Evolutionary conservation across 441 rosid genomes (phyloP).

Genomic region (Daphne laureola): DNA sequence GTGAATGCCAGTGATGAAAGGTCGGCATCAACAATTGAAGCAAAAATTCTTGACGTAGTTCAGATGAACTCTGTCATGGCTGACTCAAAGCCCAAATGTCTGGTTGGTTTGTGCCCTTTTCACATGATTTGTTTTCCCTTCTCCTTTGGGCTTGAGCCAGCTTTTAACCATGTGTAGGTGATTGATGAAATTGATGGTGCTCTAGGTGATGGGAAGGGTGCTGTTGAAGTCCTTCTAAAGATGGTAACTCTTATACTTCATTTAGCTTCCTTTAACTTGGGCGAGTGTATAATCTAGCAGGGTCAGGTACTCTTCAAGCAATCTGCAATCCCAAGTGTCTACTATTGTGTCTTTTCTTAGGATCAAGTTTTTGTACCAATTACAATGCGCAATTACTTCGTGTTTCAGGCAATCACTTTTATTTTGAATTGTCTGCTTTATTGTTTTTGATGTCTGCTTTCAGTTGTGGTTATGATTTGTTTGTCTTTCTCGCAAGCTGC

Average conservation of each 20-base stretch:
- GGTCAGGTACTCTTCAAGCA: neutral
- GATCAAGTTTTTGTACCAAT: neutral
- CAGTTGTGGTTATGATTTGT: neutral
- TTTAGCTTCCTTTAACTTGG: conserved; percentile 8
- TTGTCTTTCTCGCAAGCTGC: no score
- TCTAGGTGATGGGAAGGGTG: conserved; percentile 97
- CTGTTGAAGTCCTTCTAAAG: conserved; percentile 84
- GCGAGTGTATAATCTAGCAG: neutral
- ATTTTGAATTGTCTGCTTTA: neutral
- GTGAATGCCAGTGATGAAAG: conserved; percentile 98
- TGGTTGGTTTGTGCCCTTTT: conserved; percentile 41
- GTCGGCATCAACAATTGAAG: conserved; percentile 73
- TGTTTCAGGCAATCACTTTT: conserved; percentile 10
- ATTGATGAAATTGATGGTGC: conserved; percentile 99
- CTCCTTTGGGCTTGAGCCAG: conserved; percentile 13
- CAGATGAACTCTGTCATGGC: conserved; percentile 95
- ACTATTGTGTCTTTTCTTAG: neutral
- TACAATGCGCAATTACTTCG: conserved; percentile 4
- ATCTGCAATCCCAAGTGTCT: neutral
- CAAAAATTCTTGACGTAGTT: conserved; percentile 93
- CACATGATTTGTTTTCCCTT: conserved; percentile 11
- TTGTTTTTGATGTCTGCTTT: neutral
- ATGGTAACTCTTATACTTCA: conserved; percentile 49
- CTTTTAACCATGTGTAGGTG: conserved; percentile 43
- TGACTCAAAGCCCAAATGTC: conserved; percentile 90